These are phyloP conservation scores for Penicillium vulpinum DNA, from an alignment of 2,329 filamentous ascomycete species.

Conservation along the genomic window DNA sequence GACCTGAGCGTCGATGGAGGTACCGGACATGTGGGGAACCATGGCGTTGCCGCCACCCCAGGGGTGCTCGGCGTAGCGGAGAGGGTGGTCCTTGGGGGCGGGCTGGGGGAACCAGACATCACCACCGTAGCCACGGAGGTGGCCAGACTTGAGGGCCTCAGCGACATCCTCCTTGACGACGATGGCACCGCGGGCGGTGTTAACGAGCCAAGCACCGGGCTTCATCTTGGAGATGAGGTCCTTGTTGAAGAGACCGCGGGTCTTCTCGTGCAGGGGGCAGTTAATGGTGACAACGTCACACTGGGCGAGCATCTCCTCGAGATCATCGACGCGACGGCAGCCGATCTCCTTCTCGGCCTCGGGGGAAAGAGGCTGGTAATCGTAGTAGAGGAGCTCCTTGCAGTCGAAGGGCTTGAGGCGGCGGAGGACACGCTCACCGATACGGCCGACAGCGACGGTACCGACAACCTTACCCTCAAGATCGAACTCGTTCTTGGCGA, in stretches of 20 bases:
- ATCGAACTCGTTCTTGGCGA: constrained; percentile 98
- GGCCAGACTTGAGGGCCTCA: constrained; percentile 84
- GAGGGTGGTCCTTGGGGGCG: constrained; percentile 86
- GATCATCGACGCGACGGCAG: constrained; percentile 78
- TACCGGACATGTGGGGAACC: constrained; percentile 98
- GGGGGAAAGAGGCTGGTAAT: constrained; percentile 89
- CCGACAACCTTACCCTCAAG: constrained; percentile 97
- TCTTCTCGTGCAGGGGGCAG: constrained; percentile 99
- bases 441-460: constrained; percentile 95
- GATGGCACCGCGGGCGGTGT: constrained; percentile 97
- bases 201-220: constrained; percentile 93
- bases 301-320: constrained; percentile 92
- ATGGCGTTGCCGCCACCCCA: constrained; percentile 98
- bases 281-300: constrained; percentile 99
- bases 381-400: constrained; percentile 99
- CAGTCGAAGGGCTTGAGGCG: constrained; percentile 97
- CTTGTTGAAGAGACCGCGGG: constrained; percentile 95
- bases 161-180: constrained; percentile 99
- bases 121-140: constrained; percentile 57
- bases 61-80: constrained; percentile 89
- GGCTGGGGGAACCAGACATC: constrained; percentile 91
- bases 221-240: constrained; percentile 99
- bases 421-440: constrained; percentile 95
- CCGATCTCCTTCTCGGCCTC: constrained; percentile 95
- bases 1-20: constrained; percentile 96